These are phyloP conservation scores for Aureobasidium sp. DNA, from an alignment of 2,329 filamentous ascomycete genomes.

Conservation along the genomic window DNA sequence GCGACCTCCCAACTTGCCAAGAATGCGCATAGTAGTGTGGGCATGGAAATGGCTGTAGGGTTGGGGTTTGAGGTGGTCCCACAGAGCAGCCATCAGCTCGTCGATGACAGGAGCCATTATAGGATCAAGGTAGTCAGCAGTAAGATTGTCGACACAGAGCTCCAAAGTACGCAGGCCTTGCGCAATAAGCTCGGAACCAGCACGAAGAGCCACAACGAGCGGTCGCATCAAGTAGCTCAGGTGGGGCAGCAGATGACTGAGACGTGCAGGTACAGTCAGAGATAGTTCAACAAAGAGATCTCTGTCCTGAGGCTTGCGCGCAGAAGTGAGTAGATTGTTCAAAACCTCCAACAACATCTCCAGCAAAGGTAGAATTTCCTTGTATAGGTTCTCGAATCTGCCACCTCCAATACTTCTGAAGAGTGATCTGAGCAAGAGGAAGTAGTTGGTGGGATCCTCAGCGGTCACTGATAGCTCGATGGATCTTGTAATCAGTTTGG, in stretches of 20 bases:
- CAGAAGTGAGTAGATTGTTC: slow-evolving; percentile 86
- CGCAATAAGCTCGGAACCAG: slow-evolving; percentile 86
- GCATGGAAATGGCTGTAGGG: slow-evolving; percentile 97
- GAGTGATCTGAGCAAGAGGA: slow-evolving; percentile 79
- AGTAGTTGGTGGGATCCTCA: slow-evolving; percentile 98
- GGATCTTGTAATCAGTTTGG: slow-evolving; percentile 94
- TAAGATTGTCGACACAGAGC: slow-evolving; percentile 95
- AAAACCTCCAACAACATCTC: slow-evolving; percentile 98
- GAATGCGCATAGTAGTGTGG: slow-evolving; percentile 93
- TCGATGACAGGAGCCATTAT: slow-evolving; percentile 99
- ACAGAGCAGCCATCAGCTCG: slow-evolving; percentile 94
- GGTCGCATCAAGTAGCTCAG: slow-evolving; percentile 95
- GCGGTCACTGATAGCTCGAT: slow-evolving; percentile 93
- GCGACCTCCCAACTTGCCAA: slow-evolving; percentile 90
- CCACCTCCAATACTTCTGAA: slow-evolving; percentile 96
- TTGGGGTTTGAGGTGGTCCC: slow-evolving; percentile 87
- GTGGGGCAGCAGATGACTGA: slow-evolving; percentile 92
- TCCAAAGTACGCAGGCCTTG: slow-evolving; percentile 91
- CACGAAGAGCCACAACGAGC: slow-evolving; percentile 86
- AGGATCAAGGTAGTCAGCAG: slow-evolving; percentile 92
- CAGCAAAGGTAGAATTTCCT: slow-evolving; percentile 88
- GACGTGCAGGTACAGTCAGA: slow-evolving; percentile 83
- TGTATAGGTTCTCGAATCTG: slow-evolving; percentile 95
- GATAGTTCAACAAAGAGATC: slow-evolving; percentile 97
- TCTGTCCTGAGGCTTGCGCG: slow-evolving; percentile 79